Evolutionary conservation across 768 basidiomycete genomes (phyloP), one percentile per base, ranked within the genome.

Genomic region (Hebeloma cylindrosporum): DNA sequence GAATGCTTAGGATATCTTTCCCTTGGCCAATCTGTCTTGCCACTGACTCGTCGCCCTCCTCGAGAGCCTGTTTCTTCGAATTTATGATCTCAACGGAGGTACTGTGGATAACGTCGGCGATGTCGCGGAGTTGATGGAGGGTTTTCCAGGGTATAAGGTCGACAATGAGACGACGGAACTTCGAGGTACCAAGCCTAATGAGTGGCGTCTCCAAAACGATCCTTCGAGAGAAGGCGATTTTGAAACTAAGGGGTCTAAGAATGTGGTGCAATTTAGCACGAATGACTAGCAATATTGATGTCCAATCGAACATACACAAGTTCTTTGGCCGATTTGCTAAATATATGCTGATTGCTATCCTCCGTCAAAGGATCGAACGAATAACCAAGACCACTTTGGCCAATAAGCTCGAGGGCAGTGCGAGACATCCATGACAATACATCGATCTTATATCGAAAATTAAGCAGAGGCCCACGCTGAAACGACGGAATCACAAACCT

Each of bases 321-420:
- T 33, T 53, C 41, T 45, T 69, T 64, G 10, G 62, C 51, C 5
- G 67, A 59, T 21, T 29, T 17, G 18, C 52, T 53, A 39, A 69
- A 74, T 21, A 58, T 66, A 54, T 63, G 65, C 3, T 50, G 48
- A 2, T 31, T 45, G 9, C 35, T 43, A 6, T 66, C 63, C 18
- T 64, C 65, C 9, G 51, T 56, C n/a, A 76, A 59, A 0, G 62
- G 36, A 43, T 72, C 70, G 29, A 72, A 72, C 6, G 66, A 69
- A 37, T 64, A 61, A 9, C 71, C 71, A 11, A 78, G 57, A 1
- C 74, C 73, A 21, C 68, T 70, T 57, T 73, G 72, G 5, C 72
- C 74, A 27, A 79, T 67, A 32, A 75, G 60, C 40, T 78, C 74
- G n/a, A 77, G 61, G 10, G 75, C 71, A 10, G 69, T 65, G 10